phyloP scores from a whole-genome alignment of 345 rosid species.

The Populus tremula region DNA sequence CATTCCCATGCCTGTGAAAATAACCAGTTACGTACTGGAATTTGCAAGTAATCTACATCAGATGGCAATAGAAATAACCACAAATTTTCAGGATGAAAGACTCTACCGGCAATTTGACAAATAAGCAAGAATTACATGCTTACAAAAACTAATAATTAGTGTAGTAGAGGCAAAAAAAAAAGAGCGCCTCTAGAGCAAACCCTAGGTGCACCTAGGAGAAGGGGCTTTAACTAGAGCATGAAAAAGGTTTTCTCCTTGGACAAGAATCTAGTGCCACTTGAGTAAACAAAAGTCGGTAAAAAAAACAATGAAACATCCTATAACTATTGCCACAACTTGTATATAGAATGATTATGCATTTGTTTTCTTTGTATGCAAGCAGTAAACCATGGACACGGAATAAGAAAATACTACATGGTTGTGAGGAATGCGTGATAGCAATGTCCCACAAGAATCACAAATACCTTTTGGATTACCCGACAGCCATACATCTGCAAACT shows the following conservation, averaged over 20 bases:
- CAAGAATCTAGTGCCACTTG: not conserved
- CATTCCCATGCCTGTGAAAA: not conserved
- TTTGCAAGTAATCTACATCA: not conserved
- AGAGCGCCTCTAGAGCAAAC: not conserved
- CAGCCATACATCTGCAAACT: constrained; percentile 99
- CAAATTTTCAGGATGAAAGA: not conserved
- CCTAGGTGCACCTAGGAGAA: not conserved
- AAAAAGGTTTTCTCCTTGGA: not conserved
- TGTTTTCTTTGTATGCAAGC: not conserved
- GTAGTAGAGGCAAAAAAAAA: not conserved
- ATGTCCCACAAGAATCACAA: not conserved
- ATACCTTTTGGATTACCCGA: constrained; percentile 97
- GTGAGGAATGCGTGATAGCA: not conserved
- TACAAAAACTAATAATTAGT: not conserved
- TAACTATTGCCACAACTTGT: not conserved
- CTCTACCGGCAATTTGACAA: not conserved
- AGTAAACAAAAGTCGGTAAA: not conserved
- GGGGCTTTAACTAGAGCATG: not conserved
- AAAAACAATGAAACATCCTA: not conserved
- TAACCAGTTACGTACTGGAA: not conserved
- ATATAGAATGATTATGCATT: not conserved
- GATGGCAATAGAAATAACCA: not conserved
- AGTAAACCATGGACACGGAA: not conserved
- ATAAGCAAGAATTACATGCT: not conserved
- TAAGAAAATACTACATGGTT: not conserved